Evolutionary conservation across 257 asterid species (phyloP).

Genomic region (Gardenia jasminoides): DNA sequence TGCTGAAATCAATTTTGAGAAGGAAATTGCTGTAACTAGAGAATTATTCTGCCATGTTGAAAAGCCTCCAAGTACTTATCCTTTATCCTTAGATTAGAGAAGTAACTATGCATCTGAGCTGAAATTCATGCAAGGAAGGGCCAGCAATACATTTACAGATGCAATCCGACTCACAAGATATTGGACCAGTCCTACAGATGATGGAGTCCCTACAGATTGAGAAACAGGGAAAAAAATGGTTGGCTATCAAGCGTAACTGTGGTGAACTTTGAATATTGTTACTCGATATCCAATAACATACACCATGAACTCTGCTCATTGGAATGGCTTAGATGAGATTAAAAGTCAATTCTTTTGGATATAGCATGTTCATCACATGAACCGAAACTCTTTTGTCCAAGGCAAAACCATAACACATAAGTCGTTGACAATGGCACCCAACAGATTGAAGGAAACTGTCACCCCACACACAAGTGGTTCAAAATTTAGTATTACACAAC

Average conservation of each 20-base stretch:
- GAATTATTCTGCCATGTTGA: too few species aligned
- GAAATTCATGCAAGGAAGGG: not conserved
- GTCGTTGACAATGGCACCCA: not conserved
- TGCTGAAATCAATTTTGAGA: not conserved
- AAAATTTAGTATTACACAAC: not conserved
- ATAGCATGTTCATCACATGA: not conserved
- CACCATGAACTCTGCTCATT: not conserved
- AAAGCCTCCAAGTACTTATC: not conserved
- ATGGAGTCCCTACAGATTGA: not conserved
- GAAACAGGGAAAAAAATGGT: not conserved
- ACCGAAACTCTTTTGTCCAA: not conserved
- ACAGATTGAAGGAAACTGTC: not conserved
- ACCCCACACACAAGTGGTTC: not conserved
- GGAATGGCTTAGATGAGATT: not conserved
- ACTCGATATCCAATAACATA: not conserved
- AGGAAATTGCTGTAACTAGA: not conserved
- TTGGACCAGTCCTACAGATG: not conserved
- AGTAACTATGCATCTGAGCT: not conserved
- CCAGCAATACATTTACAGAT: not conserved
- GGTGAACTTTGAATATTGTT: not conserved
- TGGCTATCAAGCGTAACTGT: not conserved
- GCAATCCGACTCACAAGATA: not conserved
- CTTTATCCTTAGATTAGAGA: not conserved
- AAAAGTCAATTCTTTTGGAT: not conserved
- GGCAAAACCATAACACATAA: not conserved